A percentile compares a stretch with the other conserved stretches of the same genome.
phyloP scores from a whole-genome alignment of 805 yeast genomes.

The Clavispora phyllophila region DNA sequence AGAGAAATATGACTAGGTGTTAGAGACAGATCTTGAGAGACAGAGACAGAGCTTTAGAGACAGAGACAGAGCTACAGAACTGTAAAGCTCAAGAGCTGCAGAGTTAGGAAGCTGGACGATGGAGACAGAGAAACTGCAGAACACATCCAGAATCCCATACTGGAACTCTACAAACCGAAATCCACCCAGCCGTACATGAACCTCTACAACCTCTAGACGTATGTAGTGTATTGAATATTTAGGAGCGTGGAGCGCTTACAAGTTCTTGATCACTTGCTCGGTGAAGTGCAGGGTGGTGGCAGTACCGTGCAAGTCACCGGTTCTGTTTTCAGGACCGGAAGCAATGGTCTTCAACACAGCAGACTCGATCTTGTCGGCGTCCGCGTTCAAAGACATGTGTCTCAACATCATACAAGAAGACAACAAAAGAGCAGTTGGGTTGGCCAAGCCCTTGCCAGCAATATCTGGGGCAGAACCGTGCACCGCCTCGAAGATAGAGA shows the following conservation, averaged over 20 bases:
- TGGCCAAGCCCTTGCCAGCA: constrained; percentile 97
- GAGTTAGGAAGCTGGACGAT: too few species aligned
- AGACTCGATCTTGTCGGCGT: constrained; percentile 80
- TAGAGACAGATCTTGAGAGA: too few species aligned
- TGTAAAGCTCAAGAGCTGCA: too few species aligned
- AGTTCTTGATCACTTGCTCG: constrained; percentile 78
- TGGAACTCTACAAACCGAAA: too few species aligned
- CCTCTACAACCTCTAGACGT: too few species aligned
- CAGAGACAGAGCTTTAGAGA: too few species aligned
- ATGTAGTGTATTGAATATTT: constrained; percentile 8
- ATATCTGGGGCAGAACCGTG: constrained; percentile 99
- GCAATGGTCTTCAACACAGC: constrained; percentile 91
- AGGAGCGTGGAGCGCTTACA: constrained; percentile 31
- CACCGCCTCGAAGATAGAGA: constrained; percentile 97
- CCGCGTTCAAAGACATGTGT: constrained; percentile 85
- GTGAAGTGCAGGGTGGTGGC: constrained; percentile 89
- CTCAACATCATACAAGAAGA: constrained; percentile 99
- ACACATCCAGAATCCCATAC: too few species aligned
- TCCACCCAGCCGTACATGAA: too few species aligned
- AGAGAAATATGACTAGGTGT: too few species aligned
- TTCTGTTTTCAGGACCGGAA: constrained; percentile 92
- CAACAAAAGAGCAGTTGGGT: constrained; percentile 95
- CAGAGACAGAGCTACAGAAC: too few species aligned
- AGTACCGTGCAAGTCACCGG: constrained; percentile 91
- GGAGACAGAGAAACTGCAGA: too few species aligned